phyloP scores from a whole-genome alignment of 371 early-diverging fungal species.

The Furculomyces boomerangus region DNA sequence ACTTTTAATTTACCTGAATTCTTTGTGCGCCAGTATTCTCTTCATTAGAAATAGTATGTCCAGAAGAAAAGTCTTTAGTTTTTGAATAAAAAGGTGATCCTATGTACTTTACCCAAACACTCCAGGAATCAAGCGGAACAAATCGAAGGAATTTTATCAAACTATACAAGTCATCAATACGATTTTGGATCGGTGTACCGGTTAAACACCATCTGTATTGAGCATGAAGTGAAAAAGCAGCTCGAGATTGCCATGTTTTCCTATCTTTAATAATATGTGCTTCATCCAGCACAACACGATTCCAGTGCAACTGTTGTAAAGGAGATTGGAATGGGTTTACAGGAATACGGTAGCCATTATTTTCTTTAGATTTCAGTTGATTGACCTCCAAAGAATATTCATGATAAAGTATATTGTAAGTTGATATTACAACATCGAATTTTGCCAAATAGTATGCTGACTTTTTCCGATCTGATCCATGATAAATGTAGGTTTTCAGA shows the following conservation, averaged over 20 bases:
- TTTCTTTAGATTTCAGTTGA: neutral
- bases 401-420: slow-evolving; percentile 27
- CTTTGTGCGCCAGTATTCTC: slow-evolving; percentile 18
- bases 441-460: slow-evolving; percentile 8
- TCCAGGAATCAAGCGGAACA: slow-evolving; percentile 32
- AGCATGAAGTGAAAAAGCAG: slow-evolving; percentile 35
- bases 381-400: slow-evolving; percentile 15
- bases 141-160: slow-evolving; percentile 60
- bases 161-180: slow-evolving; percentile 67
- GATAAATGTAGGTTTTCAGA: slow-evolving; percentile 19
- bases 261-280: slow-evolving; percentile 76
- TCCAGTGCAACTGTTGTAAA: slow-evolving; percentile 18
- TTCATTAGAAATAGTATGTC: slow-evolving; percentile 13
- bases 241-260: slow-evolving; percentile 37
- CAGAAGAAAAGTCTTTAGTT: slow-evolving; percentile 17
- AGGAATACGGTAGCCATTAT: slow-evolving; percentile 16
- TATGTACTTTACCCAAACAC: slow-evolving; percentile 33
- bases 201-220: slow-evolving; percentile 70
- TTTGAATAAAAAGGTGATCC: slow-evolving; percentile 26
- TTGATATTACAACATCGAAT: slow-evolving; percentile 30
- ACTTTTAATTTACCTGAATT: too few relatives aligned
- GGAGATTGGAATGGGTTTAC: slow-evolving; percentile 31
- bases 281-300: slow-evolving; percentile 65
- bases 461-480: slow-evolving; percentile 18
- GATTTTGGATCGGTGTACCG: slow-evolving; percentile 82